These are phyloP conservation scores for Aphanocladium album DNA, from an alignment of 2,329 filamentous ascomycete species.

Conservation along the genomic window DNA sequence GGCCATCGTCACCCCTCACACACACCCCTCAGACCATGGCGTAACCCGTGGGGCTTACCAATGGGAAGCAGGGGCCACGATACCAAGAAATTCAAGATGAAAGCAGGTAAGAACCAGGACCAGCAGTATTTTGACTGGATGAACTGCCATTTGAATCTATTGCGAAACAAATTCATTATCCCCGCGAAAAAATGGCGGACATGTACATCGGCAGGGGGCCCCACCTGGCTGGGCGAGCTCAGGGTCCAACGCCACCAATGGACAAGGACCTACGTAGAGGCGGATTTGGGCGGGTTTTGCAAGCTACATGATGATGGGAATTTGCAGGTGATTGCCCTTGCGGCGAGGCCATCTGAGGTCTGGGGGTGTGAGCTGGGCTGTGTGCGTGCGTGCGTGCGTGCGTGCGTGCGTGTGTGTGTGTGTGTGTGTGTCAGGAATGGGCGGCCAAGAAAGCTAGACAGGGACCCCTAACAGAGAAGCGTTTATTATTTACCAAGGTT, in stretches of 20 bases:
- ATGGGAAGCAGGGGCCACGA: not conserved
- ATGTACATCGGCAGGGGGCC: not conserved
- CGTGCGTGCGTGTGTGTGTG: not conserved
- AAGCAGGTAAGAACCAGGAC: not conserved
- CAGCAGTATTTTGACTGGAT: too few relatives aligned
- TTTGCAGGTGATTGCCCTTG: too few relatives aligned
- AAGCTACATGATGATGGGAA: not conserved
- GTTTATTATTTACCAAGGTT: not conserved
- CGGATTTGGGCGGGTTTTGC: not conserved
- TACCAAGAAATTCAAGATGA: too few relatives aligned
- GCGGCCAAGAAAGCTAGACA: too few relatives aligned
- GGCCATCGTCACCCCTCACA: not conserved
- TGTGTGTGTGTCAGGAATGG: too few relatives aligned
- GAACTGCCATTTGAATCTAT: not conserved
- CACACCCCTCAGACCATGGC: not conserved
- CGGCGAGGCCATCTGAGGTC: not conserved
- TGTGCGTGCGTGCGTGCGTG: not conserved
- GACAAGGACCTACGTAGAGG: not conserved
- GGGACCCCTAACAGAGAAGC: too few relatives aligned
- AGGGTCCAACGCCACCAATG: slow-evolving; percentile 11
- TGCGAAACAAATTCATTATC: not conserved
- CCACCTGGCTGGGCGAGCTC: slow-evolving; percentile 6
- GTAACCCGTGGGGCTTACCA: not conserved
- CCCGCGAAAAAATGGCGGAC: not conserved
- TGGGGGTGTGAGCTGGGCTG: too few relatives aligned